Conservation (phyloP, 2,329 filamentous ascomycete genomes). For the Alternaria gansuensis region DNA sequence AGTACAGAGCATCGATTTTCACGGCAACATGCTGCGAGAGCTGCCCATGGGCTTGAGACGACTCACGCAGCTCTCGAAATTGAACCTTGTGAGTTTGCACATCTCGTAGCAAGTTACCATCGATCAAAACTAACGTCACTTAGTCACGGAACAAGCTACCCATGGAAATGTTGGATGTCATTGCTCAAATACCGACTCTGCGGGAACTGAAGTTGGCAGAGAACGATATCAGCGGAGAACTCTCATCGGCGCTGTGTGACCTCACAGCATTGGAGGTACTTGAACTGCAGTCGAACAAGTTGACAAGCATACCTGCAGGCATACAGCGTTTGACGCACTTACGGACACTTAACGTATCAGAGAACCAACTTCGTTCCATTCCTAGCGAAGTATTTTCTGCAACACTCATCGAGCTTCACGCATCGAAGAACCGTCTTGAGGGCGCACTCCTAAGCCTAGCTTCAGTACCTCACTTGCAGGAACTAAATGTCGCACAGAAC, state of each 20-base stretch:
- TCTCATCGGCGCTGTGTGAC: slow-evolving; percentile 70
- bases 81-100: slow-evolving; percentile 74
- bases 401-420: slow-evolving; percentile 75
- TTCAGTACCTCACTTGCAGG: slow-evolving; percentile 71
- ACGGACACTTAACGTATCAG: slow-evolving; percentile 78
- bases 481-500: slow-evolving; percentile 81
- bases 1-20: slow-evolving; percentile 82
- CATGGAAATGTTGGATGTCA: slow-evolving; percentile 74
- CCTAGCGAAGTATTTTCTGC: slow-evolving; percentile 74
- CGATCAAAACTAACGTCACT: slow-evolving; percentile 12
- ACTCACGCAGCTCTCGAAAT: slow-evolving; percentile 75
- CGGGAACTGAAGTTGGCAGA: slow-evolving; percentile 79
- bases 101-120: background rate
- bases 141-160: slow-evolving; percentile 83
- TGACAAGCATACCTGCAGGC: slow-evolving; percentile 73
- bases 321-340: slow-evolving; percentile 74
- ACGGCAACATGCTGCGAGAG: slow-evolving; percentile 78
- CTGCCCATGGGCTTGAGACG: slow-evolving; percentile 79
- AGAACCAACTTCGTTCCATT: slow-evolving; percentile 77
- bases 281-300: slow-evolving; percentile 81
- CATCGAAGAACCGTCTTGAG: slow-evolving; percentile 79
- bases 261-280: slow-evolving; percentile 78
- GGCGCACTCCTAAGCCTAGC: slow-evolving; percentile 73
- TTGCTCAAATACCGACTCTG: slow-evolving; percentile 76
- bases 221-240: slow-evolving; percentile 43